phyloP scores from a whole-genome alignment of 2,329 filamentous ascomycete genomes.

The Cladosporium sp. region DNA sequence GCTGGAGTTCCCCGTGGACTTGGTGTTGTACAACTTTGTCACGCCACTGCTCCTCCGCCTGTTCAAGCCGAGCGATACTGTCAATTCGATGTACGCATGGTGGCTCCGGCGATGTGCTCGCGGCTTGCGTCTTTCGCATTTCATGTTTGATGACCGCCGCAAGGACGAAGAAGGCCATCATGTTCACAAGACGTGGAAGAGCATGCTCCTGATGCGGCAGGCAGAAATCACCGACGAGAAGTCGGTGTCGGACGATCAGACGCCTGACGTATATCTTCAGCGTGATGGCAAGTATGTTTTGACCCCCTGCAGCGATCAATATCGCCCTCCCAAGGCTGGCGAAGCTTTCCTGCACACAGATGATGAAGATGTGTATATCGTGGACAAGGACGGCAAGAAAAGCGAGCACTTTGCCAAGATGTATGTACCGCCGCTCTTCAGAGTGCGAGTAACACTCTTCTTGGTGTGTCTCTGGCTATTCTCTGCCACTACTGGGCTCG shows the following conservation, averaged over 20 bases:
- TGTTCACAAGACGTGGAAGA: conserved; percentile 32
- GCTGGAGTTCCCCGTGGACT: conserved; percentile 88
- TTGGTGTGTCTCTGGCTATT: conserved; percentile 92
- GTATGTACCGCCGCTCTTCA: conserved; percentile 83
- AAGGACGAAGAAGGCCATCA: conserved; percentile 76
- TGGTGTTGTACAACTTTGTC: conserved; percentile 95
- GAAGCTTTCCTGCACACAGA: conserved; percentile 79
- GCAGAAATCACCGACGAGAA: conserved; percentile 25
- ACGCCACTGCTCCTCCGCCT: conserved; percentile 84
- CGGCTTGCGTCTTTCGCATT: conserved; percentile 78
- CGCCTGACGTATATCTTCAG: conserved; percentile 30
- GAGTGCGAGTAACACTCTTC: conserved; percentile 76
- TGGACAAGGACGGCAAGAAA: conserved; percentile 35
- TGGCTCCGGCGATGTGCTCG: conserved; percentile 91
- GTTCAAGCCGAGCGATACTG: conserved; percentile 78
- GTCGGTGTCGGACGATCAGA: conserved; percentile 32
- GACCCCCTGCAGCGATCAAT: conserved; percentile 91
- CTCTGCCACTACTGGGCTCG: conserved; percentile 81
- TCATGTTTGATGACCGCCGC: conserved; percentile 82
- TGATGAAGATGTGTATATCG: conserved; percentile 53
- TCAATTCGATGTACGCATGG: conserved; percentile 88
- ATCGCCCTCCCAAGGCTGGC: conserved; percentile 84
- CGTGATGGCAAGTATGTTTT: conserved; percentile 81
- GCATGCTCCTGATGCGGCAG: conserved; percentile 3
- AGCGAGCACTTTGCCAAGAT: conserved; percentile 54